Evolutionary conservation across 495 filamentous ascomycete species (phyloP).

Genomic region (Aspergillus sclerotioniger): DNA sequence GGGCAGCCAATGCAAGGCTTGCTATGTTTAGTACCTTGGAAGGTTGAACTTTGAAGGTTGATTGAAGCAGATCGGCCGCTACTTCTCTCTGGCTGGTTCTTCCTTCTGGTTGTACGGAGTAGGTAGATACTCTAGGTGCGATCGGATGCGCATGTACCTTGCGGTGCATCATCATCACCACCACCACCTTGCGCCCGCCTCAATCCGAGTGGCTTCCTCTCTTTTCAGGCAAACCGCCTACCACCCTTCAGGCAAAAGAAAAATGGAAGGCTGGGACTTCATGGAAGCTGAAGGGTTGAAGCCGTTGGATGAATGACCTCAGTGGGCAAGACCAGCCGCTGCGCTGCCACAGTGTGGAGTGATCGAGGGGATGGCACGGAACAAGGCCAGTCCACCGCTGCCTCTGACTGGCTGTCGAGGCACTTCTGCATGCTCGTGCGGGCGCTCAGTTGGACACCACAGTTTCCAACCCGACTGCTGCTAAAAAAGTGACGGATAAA

Average conservation of each 20-base stretch:
- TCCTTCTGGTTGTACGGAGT: conserved; percentile 9
- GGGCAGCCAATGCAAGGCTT: conserved; percentile 40
- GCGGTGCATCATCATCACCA: not conserved
- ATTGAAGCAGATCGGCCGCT: conserved; percentile 24
- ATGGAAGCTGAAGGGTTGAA: not conserved
- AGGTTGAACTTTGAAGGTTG: too few relatives aligned
- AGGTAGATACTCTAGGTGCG: not conserved
- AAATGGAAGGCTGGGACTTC: not conserved
- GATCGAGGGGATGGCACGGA: not conserved
- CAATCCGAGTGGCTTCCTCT: not conserved
- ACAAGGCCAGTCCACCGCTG: not conserved
- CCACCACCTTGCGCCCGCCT: not conserved
- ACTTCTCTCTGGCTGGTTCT: conserved; percentile 9
- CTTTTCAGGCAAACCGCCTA: not conserved
- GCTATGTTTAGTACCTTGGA: conserved; percentile 43
- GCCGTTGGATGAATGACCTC: not conserved
- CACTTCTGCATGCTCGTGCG: not conserved
- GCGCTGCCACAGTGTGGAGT: conserved; percentile 6
- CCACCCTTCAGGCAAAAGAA: not conserved
- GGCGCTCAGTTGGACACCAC: not conserved
- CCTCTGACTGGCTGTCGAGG: not conserved
- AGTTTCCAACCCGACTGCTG: conserved; percentile 2
- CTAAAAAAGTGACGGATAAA: not conserved
- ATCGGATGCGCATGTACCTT: not conserved
- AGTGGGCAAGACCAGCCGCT: not conserved